Percentiles rank a stretch among this genome's conserved stretches.
Conservation (phyloP, 306 rosid genomes). For the Pachyrhizus erosus region DNA sequence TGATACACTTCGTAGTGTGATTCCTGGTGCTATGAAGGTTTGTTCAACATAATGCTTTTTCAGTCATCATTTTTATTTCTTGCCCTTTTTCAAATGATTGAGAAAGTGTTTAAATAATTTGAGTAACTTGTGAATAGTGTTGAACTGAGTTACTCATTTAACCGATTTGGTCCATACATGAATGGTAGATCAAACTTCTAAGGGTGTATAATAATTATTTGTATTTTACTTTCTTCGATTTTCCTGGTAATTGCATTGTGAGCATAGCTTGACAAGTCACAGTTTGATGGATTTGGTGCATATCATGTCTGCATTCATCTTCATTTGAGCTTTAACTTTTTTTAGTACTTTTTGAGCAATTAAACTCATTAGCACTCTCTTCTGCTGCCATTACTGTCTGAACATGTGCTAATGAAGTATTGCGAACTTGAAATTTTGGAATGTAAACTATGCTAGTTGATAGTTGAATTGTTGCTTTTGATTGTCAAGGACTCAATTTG, state of each 20-base stretch:
- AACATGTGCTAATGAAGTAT: neutral
- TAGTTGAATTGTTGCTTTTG: neutral
- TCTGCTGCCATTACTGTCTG: conserved; percentile 10
- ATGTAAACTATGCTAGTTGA: neutral
- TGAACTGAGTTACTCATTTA: neutral
- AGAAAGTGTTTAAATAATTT: neutral
- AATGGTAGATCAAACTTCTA: neutral
- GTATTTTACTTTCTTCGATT: neutral
- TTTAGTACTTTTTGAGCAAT: neutral
- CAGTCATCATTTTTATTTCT: neutral
- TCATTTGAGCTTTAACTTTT: neutral
- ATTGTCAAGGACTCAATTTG: neutral
- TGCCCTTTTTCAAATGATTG: neutral
- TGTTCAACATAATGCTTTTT: conserved; percentile 15
- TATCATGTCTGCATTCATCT: neutral
- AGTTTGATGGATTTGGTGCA: conserved; percentile 2
- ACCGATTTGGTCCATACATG: neutral
- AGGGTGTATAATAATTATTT: neutral
- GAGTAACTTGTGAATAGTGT: neutral
- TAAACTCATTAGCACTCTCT: conserved; percentile 12
- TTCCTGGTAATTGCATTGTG: neutral
- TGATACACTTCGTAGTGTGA: conserved; percentile 61
- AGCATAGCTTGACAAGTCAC: conserved; percentile 2
- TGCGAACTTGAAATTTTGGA: neutral
- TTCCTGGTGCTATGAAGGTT: conserved; percentile 79